Percentiles rank a stretch among this genome's conserved stretches.
These are phyloP conservation scores for Actinomucor elegans DNA, from an alignment of 371 early-diverging fungal genomes.

Conservation along the genomic window DNA sequence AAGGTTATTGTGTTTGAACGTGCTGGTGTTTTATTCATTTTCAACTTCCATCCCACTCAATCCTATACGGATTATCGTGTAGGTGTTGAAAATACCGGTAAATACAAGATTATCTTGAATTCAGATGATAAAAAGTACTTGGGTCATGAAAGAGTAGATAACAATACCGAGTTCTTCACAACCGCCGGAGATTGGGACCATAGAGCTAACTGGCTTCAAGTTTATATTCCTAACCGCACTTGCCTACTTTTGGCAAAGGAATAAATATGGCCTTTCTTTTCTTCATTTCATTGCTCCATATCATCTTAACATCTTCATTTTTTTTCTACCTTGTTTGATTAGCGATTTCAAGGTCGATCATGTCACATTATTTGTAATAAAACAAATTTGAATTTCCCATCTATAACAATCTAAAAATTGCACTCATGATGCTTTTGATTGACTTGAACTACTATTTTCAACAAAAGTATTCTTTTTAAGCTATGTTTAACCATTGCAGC, in stretches of 20 bases:
- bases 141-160: conserved; percentile 83
- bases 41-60: conserved; percentile 92
- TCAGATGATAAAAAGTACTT: conserved; percentile 75
- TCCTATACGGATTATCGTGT: conserved; percentile 87
- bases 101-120: conserved; percentile 75
- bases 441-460: too few relatives aligned
- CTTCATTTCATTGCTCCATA: too few relatives aligned
- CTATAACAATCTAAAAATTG: too few relatives aligned
- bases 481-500: too few relatives aligned
- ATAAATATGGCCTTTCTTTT: background rate
- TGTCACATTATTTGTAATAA: too few relatives aligned
- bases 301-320: too few relatives aligned
- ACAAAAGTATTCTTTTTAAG: too few relatives aligned
- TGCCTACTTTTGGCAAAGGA: conserved; percentile 24
- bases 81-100: conserved; percentile 69
- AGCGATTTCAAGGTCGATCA: too few relatives aligned
- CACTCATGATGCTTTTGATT: too few relatives aligned
- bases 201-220: conserved; percentile 74
- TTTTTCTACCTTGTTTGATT: too few relatives aligned
- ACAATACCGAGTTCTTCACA: conserved; percentile 61
- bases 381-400: too few relatives aligned
- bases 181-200: conserved; percentile 67
- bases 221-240: conserved; percentile 30
- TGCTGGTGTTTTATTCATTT: conserved; percentile 81
- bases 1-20: conserved; percentile 93